Base-by-base conservation (phyloP, 169 alveolate species). In the Plasmodium ovale region DNA sequence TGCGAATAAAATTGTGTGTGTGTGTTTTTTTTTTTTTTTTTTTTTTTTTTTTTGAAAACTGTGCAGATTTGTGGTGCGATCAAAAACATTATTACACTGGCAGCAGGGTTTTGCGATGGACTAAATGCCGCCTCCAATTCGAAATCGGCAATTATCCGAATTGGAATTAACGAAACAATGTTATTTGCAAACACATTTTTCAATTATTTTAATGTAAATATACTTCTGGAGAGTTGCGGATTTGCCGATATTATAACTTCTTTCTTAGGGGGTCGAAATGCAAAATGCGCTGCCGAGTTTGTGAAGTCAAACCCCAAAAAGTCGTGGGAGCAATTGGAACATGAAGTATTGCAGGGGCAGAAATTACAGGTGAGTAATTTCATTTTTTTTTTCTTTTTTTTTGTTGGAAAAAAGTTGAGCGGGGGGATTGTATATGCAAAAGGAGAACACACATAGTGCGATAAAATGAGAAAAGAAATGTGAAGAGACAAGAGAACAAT, bases 41-140 rank as follows among this genome's bases (percentile, higher is more conserved):
- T 68, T 19, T 53, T 31, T 54, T 14, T 72, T 37, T 14, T 14
- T 56, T 29, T 62, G 44, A 16, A 14, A 54, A n/a, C 29, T 25
- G 29, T 39, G 31, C 59, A 79, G 89, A 96, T 97, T 70, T 97
- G 96, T 70, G 99, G 99, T 14, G 99, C 99, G n/a, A 58, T 97
- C 77, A 97, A 97, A 91, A 97, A 97, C 87, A 95, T 96, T 39
- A 95, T 97, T 14, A 98, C 99, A 21, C 87, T 97, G 19, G 96
- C 98, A 5, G 98, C 97, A 39, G 99, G 99, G 23, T 96, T 97
- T 94, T 96, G 98, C 67, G 98, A 97, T 70, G 99, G 99, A 14
- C 93, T 97, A 71, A 97, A 97, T 19, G 94, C 93, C 51, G 98
- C 98, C 19, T 74, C 97, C 25, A 97, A 97, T 95, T 95, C 99